Conservation (phyloP, 768 basidiomycete species). For the Pisolithus marmoratus region DNA sequence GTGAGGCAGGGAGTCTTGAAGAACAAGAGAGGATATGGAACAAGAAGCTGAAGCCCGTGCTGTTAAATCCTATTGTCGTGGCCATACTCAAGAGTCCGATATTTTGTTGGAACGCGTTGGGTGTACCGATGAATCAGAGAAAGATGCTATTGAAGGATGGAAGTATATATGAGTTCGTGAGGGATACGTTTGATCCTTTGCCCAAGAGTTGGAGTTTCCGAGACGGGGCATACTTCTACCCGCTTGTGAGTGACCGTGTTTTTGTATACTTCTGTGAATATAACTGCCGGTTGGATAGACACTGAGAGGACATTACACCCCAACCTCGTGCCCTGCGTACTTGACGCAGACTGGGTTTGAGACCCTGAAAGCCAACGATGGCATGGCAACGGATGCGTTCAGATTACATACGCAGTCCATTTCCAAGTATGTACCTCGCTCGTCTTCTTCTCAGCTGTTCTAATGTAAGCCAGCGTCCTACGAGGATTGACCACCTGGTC, state of each 20-base stretch:
- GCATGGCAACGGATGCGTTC: slow-evolving; percentile 45
- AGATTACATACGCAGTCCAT: slow-evolving; percentile 71
- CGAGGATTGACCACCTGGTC: slow-evolving; percentile 38
- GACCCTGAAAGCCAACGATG: slow-evolving; percentile 43
- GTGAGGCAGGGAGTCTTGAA: slow-evolving; percentile 44
- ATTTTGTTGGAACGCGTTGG: slow-evolving; percentile 74
- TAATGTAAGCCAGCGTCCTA: slow-evolving; percentile 33
- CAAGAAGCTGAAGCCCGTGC: slow-evolving; percentile 51
- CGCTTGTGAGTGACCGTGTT: slow-evolving; percentile 32
- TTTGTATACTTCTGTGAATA: slow-evolving; percentile 3
- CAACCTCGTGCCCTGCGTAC: slow-evolving; percentile 56
- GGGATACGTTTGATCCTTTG: slow-evolving; percentile 48
- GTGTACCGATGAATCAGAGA: slow-evolving; percentile 68
- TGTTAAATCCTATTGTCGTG: slow-evolving; percentile 54
- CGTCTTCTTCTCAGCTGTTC: not conserved
- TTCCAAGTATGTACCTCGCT: slow-evolving; percentile 41
- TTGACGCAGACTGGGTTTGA: slow-evolving; percentile 59
- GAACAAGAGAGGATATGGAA: slow-evolving; percentile 64
- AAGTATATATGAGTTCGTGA: slow-evolving; percentile 42
- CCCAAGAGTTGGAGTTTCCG: slow-evolving; percentile 45
- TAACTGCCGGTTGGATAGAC: slow-evolving; percentile 13
- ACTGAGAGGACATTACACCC: slow-evolving; percentile 51
- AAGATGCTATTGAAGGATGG: slow-evolving; percentile 53
- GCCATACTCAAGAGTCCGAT: slow-evolving; percentile 39
- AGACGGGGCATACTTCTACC: slow-evolving; percentile 64